Conservation (phyloP, 371 early-diverging fungal species). For the Circinella minor region DNA sequence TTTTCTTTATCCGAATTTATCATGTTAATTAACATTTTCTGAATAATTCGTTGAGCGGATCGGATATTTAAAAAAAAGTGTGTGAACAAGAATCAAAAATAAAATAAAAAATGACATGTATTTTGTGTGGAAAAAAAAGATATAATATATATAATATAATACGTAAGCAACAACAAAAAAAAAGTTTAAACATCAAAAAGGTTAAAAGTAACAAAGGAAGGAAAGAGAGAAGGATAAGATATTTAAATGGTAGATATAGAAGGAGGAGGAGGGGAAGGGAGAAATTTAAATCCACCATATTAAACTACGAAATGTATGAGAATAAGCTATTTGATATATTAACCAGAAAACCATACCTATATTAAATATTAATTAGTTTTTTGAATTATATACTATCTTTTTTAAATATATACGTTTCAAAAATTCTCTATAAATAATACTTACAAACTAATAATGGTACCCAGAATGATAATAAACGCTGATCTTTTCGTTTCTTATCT, state of each 20-base stretch:
- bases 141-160: background rate
- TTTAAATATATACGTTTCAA: too few species aligned
- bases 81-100: constrained; percentile 6
- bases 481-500: constrained; percentile 43
- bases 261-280: too few species aligned
- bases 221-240: too few species aligned
- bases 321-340: constrained; percentile 35
- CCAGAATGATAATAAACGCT: constrained; percentile 51
- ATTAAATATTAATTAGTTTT: background rate
- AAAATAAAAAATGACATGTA: background rate
- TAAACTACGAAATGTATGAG: constrained; percentile 9
- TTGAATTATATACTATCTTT: too few species aligned
- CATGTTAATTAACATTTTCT: background rate
- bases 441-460: constrained; percentile 54
- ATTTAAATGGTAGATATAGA: too few species aligned
- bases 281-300: constrained; percentile 5
- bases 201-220: too few species aligned
- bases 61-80: background rate
- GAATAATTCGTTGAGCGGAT: too few species aligned
- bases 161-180: background rate
- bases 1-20: background rate
- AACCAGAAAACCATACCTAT: constrained; percentile 49
- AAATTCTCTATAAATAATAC: constrained; percentile 17
- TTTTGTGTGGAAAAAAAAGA: background rate
- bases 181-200: background rate